These are phyloP conservation scores for Penicillium sp. DNA, from an alignment of 2,329 filamentous ascomycete species.

Conservation along the genomic window DNA sequence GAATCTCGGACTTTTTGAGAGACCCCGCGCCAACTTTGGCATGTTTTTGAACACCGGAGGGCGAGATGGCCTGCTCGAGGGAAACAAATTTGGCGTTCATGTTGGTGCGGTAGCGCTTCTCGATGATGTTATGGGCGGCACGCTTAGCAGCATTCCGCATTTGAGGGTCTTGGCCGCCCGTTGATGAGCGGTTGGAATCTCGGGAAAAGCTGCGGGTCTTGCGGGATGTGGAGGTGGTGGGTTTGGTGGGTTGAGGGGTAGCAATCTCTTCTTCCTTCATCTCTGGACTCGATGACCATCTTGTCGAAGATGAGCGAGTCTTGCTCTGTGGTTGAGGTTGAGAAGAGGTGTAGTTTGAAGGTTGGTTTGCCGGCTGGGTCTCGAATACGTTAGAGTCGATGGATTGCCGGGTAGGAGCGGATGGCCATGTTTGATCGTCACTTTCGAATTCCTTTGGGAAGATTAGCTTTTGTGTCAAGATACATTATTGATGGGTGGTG, in stretches of 20 bases:
- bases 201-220: constrained; percentile 31
- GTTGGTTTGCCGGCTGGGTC: background rate
- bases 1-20: constrained; percentile 41
- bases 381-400: constrained; percentile 19
- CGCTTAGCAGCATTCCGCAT: constrained; percentile 41
- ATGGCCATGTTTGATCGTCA: constrained; percentile 36
- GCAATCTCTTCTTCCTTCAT: constrained; percentile 28
- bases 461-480: background rate
- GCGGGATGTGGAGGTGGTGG: constrained; percentile 17
- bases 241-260: constrained; percentile 17
- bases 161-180: constrained; percentile 22
- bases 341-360: constrained; percentile 8
- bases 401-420: constrained; percentile 24
- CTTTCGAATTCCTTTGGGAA: constrained; percentile 32
- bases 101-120: constrained; percentile 45
- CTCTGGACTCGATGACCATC: constrained; percentile 34
- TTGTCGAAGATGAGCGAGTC: constrained; percentile 13
- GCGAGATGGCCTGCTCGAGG: constrained; percentile 39
- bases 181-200: constrained; percentile 25
- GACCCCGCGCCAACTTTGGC: constrained; percentile 32
- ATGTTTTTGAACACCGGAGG: constrained; percentile 26
- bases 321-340: constrained; percentile 12
- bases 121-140: constrained; percentile 44
- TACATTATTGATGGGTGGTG: background rate
- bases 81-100: constrained; percentile 46